Evolutionary conservation across 805 yeast genomes (phyloP).

Genomic region (Hagleromyces aurorensis): DNA sequence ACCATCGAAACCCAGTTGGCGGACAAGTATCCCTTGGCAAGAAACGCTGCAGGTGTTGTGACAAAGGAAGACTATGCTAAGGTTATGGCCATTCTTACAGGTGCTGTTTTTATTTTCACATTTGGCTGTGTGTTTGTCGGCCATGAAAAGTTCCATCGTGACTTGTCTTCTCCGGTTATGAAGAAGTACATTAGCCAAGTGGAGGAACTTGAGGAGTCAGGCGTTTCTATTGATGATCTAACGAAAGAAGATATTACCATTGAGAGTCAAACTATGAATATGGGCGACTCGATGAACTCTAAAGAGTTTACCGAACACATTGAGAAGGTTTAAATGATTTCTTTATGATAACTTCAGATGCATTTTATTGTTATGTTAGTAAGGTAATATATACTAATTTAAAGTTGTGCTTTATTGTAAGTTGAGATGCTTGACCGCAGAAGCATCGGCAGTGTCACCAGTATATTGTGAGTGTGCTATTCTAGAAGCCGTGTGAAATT

Average conservation of each 20-base stretch:
- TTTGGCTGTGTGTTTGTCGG: conserved; percentile 44
- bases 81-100: conserved; percentile 64
- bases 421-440: too few species aligned
- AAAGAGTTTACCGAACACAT: conserved; percentile 9
- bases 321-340: conserved; percentile 3
- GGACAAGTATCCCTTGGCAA: conserved; percentile 44
- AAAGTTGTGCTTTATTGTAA: too few species aligned
- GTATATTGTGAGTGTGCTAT: too few species aligned
- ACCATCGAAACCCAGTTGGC: conserved; percentile 64
- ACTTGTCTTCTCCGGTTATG: conserved; percentile 28
- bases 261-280: conserved; percentile 5
- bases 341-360: not conserved
- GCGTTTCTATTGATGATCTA: conserved; percentile 4
- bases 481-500: too few species aligned
- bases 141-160: conserved; percentile 44
- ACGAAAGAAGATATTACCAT: conserved; percentile 1
- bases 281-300: conserved; percentile 6
- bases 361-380: too few species aligned
- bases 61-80: conserved; percentile 46
- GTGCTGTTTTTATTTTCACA: conserved; percentile 50
- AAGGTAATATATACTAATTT: too few species aligned
- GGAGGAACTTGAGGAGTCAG: conserved; percentile 8
- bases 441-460: too few species aligned
- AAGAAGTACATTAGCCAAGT: conserved; percentile 26
- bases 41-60: conserved; percentile 26